A percentile compares a stretch with the other conserved stretches of the same genome.
These are phyloP conservation scores for Trichoderma sp. DNA, from an alignment of 2,329 filamentous ascomycete genomes.

Conservation along the genomic window DNA sequence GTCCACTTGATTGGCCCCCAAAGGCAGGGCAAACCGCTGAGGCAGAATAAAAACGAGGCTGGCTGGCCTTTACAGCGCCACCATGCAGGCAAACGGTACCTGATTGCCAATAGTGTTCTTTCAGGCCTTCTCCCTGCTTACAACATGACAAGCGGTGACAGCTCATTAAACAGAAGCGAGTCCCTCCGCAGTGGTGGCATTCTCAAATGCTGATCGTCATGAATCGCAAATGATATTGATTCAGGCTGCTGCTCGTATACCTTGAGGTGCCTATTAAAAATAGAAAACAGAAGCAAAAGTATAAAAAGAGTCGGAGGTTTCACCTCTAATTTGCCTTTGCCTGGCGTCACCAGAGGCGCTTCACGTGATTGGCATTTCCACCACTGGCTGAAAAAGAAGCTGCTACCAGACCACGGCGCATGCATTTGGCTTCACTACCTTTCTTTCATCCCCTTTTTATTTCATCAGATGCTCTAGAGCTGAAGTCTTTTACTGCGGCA, in stretches of 20 bases:
- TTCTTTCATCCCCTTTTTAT: neutral
- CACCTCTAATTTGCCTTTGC: conserved; percentile 8
- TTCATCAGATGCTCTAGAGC: neutral
- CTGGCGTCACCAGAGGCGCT: neutral
- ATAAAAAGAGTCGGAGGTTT: neutral
- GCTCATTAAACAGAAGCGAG: conserved; percentile 23
- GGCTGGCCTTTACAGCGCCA: conserved; percentile 5
- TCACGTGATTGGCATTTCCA: conserved; percentile 2
- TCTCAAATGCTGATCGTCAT: neutral
- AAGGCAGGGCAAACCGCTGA: neutral
- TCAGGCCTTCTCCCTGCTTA: conserved; percentile 10
- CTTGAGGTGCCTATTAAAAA: no score
- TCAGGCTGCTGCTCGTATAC: neutral
- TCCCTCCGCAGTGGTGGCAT: neutral
- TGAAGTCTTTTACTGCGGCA: neutral
- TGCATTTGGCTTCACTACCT: neutral
- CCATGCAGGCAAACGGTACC: conserved; percentile 13
- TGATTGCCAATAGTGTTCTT: conserved; percentile 11
- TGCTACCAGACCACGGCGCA: neutral
- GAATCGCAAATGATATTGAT: neutral
- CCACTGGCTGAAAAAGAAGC: neutral
- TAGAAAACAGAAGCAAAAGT: neutral
- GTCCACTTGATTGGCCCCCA: neutral
- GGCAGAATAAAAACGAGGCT: neutral
- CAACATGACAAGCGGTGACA: conserved; percentile 13